A percentile compares a stretch with the other conserved stretches of the same genome.
phyloP scores from a whole-genome alignment of 2,329 filamentous ascomycete species.

The Sporothrix curviconia region DNA sequence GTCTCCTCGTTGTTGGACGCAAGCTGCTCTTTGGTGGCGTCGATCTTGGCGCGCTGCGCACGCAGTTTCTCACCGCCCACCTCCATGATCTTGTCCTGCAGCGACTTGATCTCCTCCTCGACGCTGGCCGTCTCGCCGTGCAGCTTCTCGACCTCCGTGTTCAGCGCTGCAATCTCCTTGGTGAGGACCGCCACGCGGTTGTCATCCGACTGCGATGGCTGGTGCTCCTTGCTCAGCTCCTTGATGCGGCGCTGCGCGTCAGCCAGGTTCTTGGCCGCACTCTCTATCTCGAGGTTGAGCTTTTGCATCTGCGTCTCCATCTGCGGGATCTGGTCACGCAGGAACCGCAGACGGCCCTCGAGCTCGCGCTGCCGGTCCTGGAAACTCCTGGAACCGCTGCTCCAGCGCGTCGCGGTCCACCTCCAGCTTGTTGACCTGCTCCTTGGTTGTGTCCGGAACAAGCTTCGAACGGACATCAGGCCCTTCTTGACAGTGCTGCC shows the following conservation, averaged over 20 bases:
- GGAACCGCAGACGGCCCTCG: constrained; percentile 63
- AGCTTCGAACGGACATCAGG: constrained; percentile 95
- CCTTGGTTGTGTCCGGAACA: constrained; percentile 76
- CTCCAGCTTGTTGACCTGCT: constrained; percentile 83
- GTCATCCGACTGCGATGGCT: constrained; percentile 74
- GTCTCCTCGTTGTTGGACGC: constrained; percentile 71
- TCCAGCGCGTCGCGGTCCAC: constrained; percentile 80
- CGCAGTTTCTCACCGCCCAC: constrained; percentile 90
- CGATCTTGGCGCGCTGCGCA: constrained; percentile 83
- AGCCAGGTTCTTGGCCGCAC: constrained; percentile 72
- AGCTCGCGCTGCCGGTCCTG: constrained; percentile 78
- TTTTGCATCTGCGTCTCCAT: constrained; percentile 91
- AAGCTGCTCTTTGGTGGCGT: constrained; percentile 81
- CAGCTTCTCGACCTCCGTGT: constrained; percentile 72
- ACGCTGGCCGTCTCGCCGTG: constrained; percentile 80
- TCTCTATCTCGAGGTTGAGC: constrained; percentile 80
- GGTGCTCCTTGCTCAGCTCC: constrained; percentile 74
- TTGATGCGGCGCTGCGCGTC: constrained; percentile 81
- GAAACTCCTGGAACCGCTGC: constrained; percentile 72
- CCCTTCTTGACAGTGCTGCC: constrained; percentile 85
- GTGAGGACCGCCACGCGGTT: constrained; percentile 64
- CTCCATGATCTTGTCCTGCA: constrained; percentile 98
- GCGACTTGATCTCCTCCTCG: constrained; percentile 83
- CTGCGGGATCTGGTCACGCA: constrained; percentile 72
- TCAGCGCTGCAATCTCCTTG: constrained; percentile 68